A percentile compares a stretch with the other conserved stretches of the same genome.
These are phyloP conservation scores for Candida freyschussii DNA, from an alignment of 1,139 yeast species.

Conservation along the genomic window DNA sequence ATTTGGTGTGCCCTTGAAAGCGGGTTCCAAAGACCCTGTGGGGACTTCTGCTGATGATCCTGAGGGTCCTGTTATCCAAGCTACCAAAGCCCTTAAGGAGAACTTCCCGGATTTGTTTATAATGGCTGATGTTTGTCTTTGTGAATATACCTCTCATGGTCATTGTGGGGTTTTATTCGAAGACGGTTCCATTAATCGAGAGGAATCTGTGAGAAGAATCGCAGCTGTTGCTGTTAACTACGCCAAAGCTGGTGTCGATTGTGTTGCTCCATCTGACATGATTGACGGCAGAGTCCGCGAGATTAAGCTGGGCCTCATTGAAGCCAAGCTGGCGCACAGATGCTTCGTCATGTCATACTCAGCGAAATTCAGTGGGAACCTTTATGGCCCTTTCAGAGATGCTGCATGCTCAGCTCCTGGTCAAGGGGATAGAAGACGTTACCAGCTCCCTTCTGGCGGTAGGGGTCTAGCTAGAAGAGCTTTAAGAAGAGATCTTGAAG, in stretches of 20 bases:
- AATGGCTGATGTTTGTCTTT: constrained; percentile 92
- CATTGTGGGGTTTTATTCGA: constrained; percentile 90
- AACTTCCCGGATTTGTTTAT: constrained; percentile 79
- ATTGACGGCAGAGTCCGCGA: constrained; percentile 92
- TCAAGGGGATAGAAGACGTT: constrained; percentile 86
- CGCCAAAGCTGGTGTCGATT: constrained; percentile 92
- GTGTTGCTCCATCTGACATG: constrained; percentile 98
- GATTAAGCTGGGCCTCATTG: constrained; percentile 78
- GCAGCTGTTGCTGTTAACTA: constrained; percentile 95
- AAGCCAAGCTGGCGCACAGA: constrained; percentile 81
- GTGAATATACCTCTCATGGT: constrained; percentile 96
- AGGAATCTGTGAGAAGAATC: constrained; percentile 68
- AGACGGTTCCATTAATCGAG: constrained; percentile 81
- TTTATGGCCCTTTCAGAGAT: constrained; percentile 97
- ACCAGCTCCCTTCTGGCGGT: constrained; percentile 92
- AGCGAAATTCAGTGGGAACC: constrained; percentile 86
- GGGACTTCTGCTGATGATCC: constrained; percentile 97
- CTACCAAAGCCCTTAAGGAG: constrained; percentile 58
- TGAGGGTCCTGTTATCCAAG: constrained; percentile 85
- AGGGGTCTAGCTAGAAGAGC: constrained; percentile 95
- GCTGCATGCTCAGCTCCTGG: constrained; percentile 93
- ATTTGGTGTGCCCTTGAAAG: constrained; percentile 84
- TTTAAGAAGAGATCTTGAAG: constrained; percentile 72
- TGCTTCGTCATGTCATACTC: constrained; percentile 89
- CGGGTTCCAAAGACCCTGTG: constrained; percentile 67